phyloP scores from a whole-genome alignment of 306 rosid genomes.

The Cucumis sativus region DNA sequence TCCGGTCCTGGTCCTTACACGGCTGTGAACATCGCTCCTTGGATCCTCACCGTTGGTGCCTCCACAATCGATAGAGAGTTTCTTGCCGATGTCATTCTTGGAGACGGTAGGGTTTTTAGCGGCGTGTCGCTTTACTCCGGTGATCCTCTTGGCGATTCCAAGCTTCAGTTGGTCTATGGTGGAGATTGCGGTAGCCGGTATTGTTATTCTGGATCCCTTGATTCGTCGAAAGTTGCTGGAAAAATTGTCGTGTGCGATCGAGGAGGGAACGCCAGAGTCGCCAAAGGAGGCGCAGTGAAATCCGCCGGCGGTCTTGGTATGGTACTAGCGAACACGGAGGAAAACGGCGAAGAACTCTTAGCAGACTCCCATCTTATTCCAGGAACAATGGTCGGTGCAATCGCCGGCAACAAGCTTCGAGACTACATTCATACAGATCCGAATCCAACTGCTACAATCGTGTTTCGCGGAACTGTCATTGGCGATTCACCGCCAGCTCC shows the following conservation, averaged over 20 bases:
- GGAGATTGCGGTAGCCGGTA: conserved; percentile 41
- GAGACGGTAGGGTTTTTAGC: conserved; percentile 34
- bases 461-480: conserved; percentile 64
- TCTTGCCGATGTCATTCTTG: conserved; percentile 61
- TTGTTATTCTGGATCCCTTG: conserved; percentile 31
- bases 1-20: conserved; percentile 60
- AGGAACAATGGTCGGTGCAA: conserved; percentile 73
- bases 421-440: conserved; percentile 28
- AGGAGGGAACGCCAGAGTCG: conserved; percentile 77
- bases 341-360: conserved; percentile 64
- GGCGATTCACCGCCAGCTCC: conserved; percentile 66
- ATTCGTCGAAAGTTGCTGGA: conserved; percentile 39
- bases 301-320: conserved; percentile 61
- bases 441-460: conserved; percentile 42
- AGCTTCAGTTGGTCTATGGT: conserved; percentile 56
- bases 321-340: conserved; percentile 49
- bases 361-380: conserved; percentile 75
- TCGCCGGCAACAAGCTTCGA: conserved; percentile 45
- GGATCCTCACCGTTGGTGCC: conserved; percentile 85
- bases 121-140: conserved; percentile 74
- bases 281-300: conserved; percentile 66
- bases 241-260: conserved; percentile 85
- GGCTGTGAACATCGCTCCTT: conserved; percentile 75
- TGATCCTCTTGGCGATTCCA: conserved; percentile 22
- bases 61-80: conserved; percentile 75